Evolutionary conservation across 257 asterid species (phyloP).

Genomic region (Vinca minor): DNA sequence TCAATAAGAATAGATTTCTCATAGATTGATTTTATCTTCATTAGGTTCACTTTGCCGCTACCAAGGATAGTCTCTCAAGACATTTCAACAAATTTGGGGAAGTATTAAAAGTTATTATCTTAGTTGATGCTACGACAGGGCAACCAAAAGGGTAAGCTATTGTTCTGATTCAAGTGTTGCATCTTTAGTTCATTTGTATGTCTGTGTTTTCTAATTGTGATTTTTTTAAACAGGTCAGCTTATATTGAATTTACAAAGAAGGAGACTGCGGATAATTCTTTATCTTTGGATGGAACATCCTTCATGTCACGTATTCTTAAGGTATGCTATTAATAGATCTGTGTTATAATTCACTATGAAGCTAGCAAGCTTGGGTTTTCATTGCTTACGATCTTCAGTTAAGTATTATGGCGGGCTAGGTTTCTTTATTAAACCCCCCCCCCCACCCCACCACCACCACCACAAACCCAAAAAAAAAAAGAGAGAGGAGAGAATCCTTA

Average conservation of each 20-base stretch:
- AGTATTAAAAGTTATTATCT: conserved; percentile 63
- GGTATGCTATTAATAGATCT: conserved; percentile 41
- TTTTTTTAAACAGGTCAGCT: conserved; percentile 69
- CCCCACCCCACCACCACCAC: too few relatives aligned
- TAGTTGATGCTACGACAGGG: conserved; percentile 79
- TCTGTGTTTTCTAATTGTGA: neutral
- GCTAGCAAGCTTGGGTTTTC: neutral
- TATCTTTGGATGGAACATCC: conserved; percentile 86
- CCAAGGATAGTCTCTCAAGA: conserved; percentile 80
- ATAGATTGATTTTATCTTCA: conserved; percentile 7
- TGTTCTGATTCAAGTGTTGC: conserved; percentile 18
- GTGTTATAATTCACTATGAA: neutral
- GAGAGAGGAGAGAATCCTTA: too few relatives aligned
- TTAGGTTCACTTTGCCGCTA: conserved; percentile 99
- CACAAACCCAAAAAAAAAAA: too few relatives aligned
- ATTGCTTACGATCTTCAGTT: too few relatives aligned
- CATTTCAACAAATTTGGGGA: conserved; percentile 91
- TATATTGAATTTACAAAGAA: conserved; percentile 73
- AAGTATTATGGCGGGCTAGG: neutral
- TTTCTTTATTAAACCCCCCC: too few relatives aligned
- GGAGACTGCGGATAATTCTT: conserved; percentile 84
- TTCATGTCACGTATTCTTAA: conserved; percentile 89
- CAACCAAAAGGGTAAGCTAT: conserved; percentile 89
- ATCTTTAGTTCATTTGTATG: neutral
- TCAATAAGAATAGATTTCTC: conserved; percentile 7